Percentiles rank a stretch among this genome's conserved stretches.
phyloP scores from a whole-genome alignment of 495 filamentous ascomycete genomes.

The Annulohypoxylon moriforme region DNA sequence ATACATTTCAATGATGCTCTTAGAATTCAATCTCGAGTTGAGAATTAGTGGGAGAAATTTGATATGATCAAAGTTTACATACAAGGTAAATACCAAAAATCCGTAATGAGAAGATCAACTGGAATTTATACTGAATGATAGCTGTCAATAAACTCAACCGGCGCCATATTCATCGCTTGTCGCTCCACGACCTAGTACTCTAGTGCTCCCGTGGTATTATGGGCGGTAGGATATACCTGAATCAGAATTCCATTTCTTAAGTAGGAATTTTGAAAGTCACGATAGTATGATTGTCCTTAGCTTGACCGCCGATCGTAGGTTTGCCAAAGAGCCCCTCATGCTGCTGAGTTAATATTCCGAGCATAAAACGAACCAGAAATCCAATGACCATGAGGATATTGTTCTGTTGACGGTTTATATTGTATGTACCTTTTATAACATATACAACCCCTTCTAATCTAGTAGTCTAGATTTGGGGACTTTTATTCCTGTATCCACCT shows the following conservation, averaged over 20 bases:
- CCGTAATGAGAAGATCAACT: neutral
- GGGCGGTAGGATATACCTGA: neutral
- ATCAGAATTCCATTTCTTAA: neutral
- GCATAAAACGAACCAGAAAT: too few relatives aligned
- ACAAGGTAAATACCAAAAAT: too few relatives aligned
- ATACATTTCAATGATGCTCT: slow-evolving; percentile 27
- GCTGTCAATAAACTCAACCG: slow-evolving; percentile 5
- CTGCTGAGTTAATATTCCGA: too few relatives aligned
- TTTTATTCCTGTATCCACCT: neutral
- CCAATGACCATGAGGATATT: neutral
- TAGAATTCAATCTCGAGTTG: neutral
- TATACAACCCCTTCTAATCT: neutral
- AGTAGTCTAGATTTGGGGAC: neutral
- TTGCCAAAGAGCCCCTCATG: too few relatives aligned
- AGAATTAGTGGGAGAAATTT: too few relatives aligned
- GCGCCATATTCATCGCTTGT: neutral
- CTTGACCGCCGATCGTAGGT: too few relatives aligned
- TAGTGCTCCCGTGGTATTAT: neutral
- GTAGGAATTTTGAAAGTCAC: neutral
- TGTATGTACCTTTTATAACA: neutral
- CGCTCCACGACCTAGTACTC: neutral
- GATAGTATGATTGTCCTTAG: too few relatives aligned
- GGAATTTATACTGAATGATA: slow-evolving; percentile 24
- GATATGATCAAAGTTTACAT: too few relatives aligned
- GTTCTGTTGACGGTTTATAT: neutral